Conservation (phyloP, 805 yeast genomes). For the Yarrowia sp. region DNA sequence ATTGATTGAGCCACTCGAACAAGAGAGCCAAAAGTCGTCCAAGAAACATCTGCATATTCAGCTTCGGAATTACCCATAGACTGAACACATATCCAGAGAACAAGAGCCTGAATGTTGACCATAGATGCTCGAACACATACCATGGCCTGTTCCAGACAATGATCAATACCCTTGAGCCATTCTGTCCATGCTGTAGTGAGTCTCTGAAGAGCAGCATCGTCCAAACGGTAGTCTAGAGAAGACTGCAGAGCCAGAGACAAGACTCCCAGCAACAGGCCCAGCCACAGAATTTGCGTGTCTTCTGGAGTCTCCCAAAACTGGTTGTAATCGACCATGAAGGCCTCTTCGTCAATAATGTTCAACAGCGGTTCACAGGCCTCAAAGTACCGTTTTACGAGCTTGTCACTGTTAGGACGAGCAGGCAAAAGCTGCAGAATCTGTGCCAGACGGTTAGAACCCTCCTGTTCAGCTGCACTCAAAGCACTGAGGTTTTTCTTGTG, state of each 20-base stretch:
- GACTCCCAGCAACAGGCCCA: conserved; percentile 35
- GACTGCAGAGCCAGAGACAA: conserved; percentile 34
- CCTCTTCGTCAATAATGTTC: conserved; percentile 34
- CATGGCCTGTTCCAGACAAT: conserved; percentile 35
- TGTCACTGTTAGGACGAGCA: conserved; percentile 29
- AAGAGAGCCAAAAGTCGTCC: conserved; percentile 35
- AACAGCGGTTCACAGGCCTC: conserved; percentile 33
- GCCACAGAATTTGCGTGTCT: conserved; percentile 35
- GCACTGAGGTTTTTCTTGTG: conserved; percentile 20
- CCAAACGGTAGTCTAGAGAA: conserved; percentile 30
- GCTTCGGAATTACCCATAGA: conserved; percentile 27
- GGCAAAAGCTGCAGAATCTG: conserved; percentile 35
- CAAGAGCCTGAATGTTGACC: conserved; percentile 33
- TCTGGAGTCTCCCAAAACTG: conserved; percentile 36
- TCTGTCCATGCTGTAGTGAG: conserved; percentile 30
- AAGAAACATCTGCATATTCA: conserved; percentile 33
- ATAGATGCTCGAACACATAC: conserved; percentile 36
- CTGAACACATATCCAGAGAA: conserved; percentile 36
- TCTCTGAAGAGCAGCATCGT: conserved; percentile 29
- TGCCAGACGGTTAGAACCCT: conserved; percentile 21
- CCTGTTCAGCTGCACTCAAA: background rate
- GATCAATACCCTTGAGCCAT: conserved; percentile 36
- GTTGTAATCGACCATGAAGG: conserved; percentile 33
- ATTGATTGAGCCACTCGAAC: conserved; percentile 37
- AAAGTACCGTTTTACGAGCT: conserved; percentile 34